Percentiles rank a stretch among this genome's conserved stretches.
phyloP scores from a whole-genome alignment of 1,284 basidiomycete species.

The Heterobasidion irregulare region DNA sequence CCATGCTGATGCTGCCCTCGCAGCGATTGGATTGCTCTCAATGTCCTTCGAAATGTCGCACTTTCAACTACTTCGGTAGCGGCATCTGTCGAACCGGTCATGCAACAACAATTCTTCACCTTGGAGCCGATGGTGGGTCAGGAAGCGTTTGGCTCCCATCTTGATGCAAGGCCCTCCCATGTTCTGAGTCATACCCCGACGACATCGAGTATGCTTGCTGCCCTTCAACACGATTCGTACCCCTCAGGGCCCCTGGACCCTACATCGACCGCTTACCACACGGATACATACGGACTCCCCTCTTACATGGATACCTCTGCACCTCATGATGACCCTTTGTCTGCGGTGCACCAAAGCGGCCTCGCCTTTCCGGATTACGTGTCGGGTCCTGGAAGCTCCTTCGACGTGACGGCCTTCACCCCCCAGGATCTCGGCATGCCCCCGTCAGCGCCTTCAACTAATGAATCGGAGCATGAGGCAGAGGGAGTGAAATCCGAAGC shows the following conservation, averaged over 20 bases:
- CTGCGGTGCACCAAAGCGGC: conserved; percentile 43
- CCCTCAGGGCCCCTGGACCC: conserved; percentile 54
- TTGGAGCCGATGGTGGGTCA: conserved; percentile 77
- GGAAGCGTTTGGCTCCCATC: conserved; percentile 49
- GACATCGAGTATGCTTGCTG: conserved; percentile 81
- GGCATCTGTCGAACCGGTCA: conserved; percentile 80
- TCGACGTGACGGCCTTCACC: conserved; percentile 58
- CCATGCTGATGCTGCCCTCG: conserved; percentile 7
- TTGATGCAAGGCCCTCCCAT: conserved; percentile 42
- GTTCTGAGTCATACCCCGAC: conserved; percentile 71
- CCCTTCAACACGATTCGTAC: conserved; percentile 69
- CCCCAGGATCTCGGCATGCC: conserved; percentile 58
- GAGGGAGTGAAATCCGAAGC: conserved; percentile 40
- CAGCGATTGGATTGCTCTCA: conserved; percentile 85
- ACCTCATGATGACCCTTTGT: conserved; percentile 50
- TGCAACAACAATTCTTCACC: conserved; percentile 79
- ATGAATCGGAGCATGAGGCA: conserved; percentile 37
- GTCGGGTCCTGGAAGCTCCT: conserved; percentile 37
- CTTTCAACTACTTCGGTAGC: conserved; percentile 83
- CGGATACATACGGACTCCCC: conserved; percentile 60
- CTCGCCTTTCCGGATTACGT: conserved; percentile 61
- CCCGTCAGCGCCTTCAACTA: conserved; percentile 32
- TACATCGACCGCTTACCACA: conserved; percentile 45
- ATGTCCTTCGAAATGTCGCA: conserved; percentile 77
- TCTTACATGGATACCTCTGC: conserved; percentile 68